Evolutionary conservation across 2,329 filamentous ascomycete species (phyloP), one percentile per base, ranked within the genome.

Genomic region (Hirsutella rhossiliensis): DNA sequence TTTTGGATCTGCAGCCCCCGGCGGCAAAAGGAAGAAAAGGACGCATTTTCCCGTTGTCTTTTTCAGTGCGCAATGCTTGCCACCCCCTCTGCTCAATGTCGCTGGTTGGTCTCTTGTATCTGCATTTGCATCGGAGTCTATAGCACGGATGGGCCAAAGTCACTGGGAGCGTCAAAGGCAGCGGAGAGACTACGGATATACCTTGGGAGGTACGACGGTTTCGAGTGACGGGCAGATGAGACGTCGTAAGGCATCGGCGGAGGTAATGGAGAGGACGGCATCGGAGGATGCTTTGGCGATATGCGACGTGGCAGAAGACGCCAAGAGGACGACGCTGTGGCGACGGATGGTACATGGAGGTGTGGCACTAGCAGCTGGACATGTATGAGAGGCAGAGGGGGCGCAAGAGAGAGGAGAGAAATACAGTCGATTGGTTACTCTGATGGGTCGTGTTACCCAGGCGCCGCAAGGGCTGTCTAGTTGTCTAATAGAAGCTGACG

Each of bases 61-160:
- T 11, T n/a, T 5, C 34, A 6, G 34, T 11, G 34, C 11, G 34
- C n/a, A 11, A 18, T 37, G 34, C 9, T 15, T 17, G 13, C 31
- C 6, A 34, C 5, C 12, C 23, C 23, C 23, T 13, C 31, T 34
- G n/a, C 34, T 11, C 34, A 18, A 17, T 37, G 9, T 6, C 13
- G 31, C 18, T 17, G 34, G 17, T n/a, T 37, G n/a, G 18, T 37
- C 1, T 19, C n/a, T 17, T 17, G 13, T 37, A 31, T 41, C 18
- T 50, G 44, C 47, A 51, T 45, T 43, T 43, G 18, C 45, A 43
- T 40, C 38, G 41, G 56, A 60, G 56, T 59, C 54, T 45, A 50
- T 28, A 50, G 47, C 42, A 38, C 15, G 41, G 30, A 51, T 40
- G 50, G 48, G 50, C 51, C 48, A 52, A 48, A 42, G 45, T 50